A percentile compares a stretch with the other conserved stretches of the same genome.
phyloP scores from a whole-genome alignment of 306 rosid genomes.

The Quercus suber region DNA sequence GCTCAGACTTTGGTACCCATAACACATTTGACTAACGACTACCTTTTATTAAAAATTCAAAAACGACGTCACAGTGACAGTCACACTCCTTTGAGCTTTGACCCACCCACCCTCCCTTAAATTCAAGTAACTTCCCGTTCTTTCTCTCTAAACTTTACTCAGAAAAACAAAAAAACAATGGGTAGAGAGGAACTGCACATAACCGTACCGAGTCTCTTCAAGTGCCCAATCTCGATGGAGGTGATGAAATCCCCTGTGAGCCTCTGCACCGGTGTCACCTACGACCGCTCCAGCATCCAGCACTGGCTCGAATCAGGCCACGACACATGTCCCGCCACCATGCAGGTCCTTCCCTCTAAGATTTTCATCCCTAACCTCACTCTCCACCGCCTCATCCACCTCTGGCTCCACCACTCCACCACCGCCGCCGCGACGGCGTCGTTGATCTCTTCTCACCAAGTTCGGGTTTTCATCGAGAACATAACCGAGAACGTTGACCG shows the following conservation, averaged over 20 bases:
- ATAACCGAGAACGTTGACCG: not conserved
- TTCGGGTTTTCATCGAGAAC: conserved; percentile 14
- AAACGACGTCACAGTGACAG: no score
- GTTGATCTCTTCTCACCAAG: conserved; percentile 18
- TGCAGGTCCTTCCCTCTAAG: conserved; percentile 56
- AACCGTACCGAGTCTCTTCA: conserved; percentile 44
- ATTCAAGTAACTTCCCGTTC: no score
- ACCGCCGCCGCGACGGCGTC: conserved; percentile 1
- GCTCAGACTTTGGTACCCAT: no score
- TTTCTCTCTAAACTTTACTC: not conserved
- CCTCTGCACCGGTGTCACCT: conserved; percentile 67
- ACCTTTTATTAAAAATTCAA: no score
- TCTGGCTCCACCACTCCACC: conserved; percentile 42
- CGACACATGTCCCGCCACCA: conserved; percentile 65
- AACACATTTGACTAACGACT: no score
- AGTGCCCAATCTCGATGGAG: conserved; percentile 64
- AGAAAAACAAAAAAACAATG: conserved; percentile 14
- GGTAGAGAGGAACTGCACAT: conserved; percentile 42
- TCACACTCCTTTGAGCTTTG: not conserved
- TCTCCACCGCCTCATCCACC: conserved; percentile 50
- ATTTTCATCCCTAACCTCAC: conserved; percentile 60
- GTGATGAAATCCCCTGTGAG: conserved; percentile 62
- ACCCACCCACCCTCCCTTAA: not conserved
- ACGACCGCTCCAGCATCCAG: conserved; percentile 64
- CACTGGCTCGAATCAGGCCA: conserved; percentile 60